Evolutionary conservation across 441 rosid genomes (phyloP).

Genomic region (Gossypium trilobum): DNA sequence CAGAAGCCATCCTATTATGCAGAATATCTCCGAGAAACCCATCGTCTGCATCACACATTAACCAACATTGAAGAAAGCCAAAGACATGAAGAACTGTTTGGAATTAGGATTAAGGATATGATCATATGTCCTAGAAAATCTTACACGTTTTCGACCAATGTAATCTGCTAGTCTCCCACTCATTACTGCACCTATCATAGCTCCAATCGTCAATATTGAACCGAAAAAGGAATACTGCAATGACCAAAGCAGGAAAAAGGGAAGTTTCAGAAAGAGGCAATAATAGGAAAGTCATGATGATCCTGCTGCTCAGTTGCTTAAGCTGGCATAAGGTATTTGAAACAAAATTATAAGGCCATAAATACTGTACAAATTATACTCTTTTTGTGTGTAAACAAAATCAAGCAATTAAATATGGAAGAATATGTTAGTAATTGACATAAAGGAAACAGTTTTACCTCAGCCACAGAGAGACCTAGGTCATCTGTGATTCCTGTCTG

Average conservation of each 20-base stretch:
- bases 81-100: neutral
- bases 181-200: conserved; percentile 68
- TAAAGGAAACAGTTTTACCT: conserved; percentile 26
- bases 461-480: conserved; percentile 49
- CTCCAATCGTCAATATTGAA: conserved; percentile 75
- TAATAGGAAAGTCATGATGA: neutral
- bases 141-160: conserved; percentile 62
- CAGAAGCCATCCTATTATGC: conserved; percentile 54
- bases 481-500: conserved; percentile 55
- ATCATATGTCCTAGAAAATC: conserved; percentile 6
- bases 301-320: neutral
- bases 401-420: neutral
- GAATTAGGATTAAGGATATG: neutral
- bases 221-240: conserved; percentile 78
- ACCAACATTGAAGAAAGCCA: conserved; percentile 6
- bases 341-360: neutral
- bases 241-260: neutral
- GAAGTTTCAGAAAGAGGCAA: neutral
- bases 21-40: conserved; percentile 60
- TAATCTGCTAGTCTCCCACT: conserved; percentile 69
- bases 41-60: conserved; percentile 33
- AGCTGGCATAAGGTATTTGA: neutral
- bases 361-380: neutral
- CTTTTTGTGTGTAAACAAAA: neutral
- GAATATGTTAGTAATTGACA: neutral